Base-by-base conservation (phyloP, 164 flowering plant species). In the Vitis riparia region DNA sequence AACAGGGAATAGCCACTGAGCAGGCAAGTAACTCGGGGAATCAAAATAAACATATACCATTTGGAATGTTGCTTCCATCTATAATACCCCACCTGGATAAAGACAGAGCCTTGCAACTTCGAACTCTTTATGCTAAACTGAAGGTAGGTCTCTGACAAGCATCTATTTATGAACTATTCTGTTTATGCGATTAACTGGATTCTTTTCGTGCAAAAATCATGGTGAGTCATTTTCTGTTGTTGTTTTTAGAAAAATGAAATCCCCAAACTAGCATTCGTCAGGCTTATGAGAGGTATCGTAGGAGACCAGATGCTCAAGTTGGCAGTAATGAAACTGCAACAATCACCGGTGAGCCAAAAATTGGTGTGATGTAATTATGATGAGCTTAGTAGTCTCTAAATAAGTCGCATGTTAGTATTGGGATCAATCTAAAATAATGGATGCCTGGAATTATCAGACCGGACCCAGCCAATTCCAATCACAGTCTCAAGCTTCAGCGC, bases 251-350 rank as follows among this genome's bases (percentile, higher is more conserved):
- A 71, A 82, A 88, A 89, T 81, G 96, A 95, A 73, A 87, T 95
- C 30, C 64, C 82, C 62, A 91, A 90, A 79, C 97, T 90, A 8
- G 87, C 71, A 51, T 95, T 95, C 78, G 85, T 91, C 52, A 79
- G 93, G 74, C 90, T 75, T 59, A 88, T 93, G 86, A 84, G 86
- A 76, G 79, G 74, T 73, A 81, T 93, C 72, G 97, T 93, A 19
- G 98, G 99, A 51, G 98, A 91, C 68, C 92, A 90, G 78, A 88
- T 90, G 94, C 93, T 95, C 19, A 90, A 82, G 82, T 59, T 83
- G 81, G 98, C 97, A 55, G 87, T 88, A 23, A 55, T 58, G 37
- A 81, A 82, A 75, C 51, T 93, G 68, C 92, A 37, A 6, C 44
- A 88, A 51, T 62, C 78, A 49, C 88, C 86, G 89, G 97, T 86